A percentile compares a stretch with the other conserved stretches of the same genome.
These are phyloP conservation scores for Schizophyllum commune DNA, from an alignment of 1,284 basidiomycete species.

Conservation along the genomic window DNA sequence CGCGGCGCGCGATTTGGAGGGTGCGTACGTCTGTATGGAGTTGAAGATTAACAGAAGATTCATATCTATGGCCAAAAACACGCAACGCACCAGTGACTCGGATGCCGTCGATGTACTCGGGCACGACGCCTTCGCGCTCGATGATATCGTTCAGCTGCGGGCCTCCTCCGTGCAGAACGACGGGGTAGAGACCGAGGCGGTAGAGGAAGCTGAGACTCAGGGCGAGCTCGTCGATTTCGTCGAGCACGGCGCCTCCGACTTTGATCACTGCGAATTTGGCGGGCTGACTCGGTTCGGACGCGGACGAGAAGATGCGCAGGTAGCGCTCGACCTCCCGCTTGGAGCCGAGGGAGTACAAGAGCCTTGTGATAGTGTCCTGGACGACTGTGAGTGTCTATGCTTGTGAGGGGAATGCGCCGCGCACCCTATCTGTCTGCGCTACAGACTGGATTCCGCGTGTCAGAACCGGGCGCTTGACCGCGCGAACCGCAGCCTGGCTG, in stretches of 20 bases:
- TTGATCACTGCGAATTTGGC: slow-evolving; percentile 94
- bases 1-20: slow-evolving; percentile 86
- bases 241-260: slow-evolving; percentile 89
- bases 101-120: slow-evolving; percentile 94
- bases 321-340: slow-evolving; percentile 95
- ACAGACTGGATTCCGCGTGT: slow-evolving; percentile 40
- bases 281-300: slow-evolving; percentile 73
- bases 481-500: neutral
- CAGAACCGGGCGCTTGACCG: slow-evolving; percentile 7
- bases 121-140: slow-evolving; percentile 82
- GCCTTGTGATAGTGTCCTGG: slow-evolving; percentile 90
- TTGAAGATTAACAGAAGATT: neutral
- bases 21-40: slow-evolving; percentile 72
- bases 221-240: slow-evolving; percentile 85
- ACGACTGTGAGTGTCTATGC: neutral
- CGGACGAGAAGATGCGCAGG: slow-evolving; percentile 90
- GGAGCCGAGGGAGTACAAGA: slow-evolving; percentile 91
- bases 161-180: slow-evolving; percentile 92
- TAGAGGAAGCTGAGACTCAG: slow-evolving; percentile 91
- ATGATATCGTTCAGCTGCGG: slow-evolving; percentile 91
- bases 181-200: slow-evolving; percentile 89
- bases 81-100: slow-evolving; percentile 73
- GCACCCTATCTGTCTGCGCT: slow-evolving; percentile 53
- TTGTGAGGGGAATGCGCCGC: slow-evolving; percentile 7
- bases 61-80: neutral